Base-by-base conservation (phyloP, 139 green algal genomes). In the Nannochloris sp. region DNA sequence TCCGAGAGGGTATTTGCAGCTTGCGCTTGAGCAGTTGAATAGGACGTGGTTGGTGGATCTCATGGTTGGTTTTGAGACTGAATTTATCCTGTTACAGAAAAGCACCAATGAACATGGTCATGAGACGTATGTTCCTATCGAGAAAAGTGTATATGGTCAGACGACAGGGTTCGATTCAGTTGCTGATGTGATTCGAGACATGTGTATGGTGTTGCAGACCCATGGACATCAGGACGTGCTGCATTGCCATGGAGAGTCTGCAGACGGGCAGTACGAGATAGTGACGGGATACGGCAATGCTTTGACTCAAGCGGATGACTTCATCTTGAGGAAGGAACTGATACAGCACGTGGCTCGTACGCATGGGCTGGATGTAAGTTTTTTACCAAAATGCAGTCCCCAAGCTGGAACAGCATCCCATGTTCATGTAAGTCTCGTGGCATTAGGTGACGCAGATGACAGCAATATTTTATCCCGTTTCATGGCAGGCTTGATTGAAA, bases 401-500 rank as follows among this genome's bases (percentile, higher is more conserved):
- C n/a, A 62, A 0, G 79, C 79, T 4, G 83, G 73, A 59, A 78
- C n/a, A 29, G 83, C 80, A 11, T 60, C 16, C 8, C 84, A 90
- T 72, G 37, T 62, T 17, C 82, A 91, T 63, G 36, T 90, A 20
- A 85, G 75, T 65, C 40, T 89, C 6, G 80, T 69, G 69, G 63
- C 30, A 36, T 23, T 23, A 23, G 20, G 20, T 23, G 20, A 23
- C 20, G 20, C 20, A 23, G 20, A 23, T 23, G 20, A 23, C 20
- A 23, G 20, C 20, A 23, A 23, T 23, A 23, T 23, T 31, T 29
- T 40, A 8, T 40, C 33, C 12, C 33, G 8, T 0, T 89, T 89
- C 58, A 28, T 83, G 12, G 80, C 73, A 0, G 84, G 84, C 17
- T 4, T 91, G 26, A 66, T 91, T 45, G 6, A 48, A 10, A 66